A percentile compares a stretch with the other conserved stretches of the same genome.
phyloP scores from a whole-genome alignment of 352 stramenopile genomes.

The Globisporangium uncinulatum region DNA sequence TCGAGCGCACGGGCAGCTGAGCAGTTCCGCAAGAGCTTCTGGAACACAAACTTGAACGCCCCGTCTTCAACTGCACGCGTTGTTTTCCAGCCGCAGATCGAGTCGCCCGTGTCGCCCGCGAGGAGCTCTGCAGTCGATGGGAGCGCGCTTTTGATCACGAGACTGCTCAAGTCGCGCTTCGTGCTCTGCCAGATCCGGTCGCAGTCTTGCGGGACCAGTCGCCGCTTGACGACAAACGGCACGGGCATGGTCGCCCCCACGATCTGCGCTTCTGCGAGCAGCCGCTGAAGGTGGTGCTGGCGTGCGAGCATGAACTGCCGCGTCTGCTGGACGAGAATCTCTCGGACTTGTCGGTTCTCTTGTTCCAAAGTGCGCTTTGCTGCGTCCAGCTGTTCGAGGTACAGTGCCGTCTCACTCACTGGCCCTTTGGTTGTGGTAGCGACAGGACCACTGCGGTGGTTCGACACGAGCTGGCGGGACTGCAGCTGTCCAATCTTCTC shows the following conservation, averaged over 20 bases:
- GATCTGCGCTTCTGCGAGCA: constrained; percentile 5
- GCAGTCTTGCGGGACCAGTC: constrained; percentile 8
- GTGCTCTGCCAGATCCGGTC: constrained; percentile 11
- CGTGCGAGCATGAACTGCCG: constrained; percentile 11
- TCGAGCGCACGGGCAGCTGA: constrained; percentile 3
- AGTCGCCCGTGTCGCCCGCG: not conserved
- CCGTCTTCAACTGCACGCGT: constrained; percentile 13
- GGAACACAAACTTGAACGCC: constrained; percentile 15
- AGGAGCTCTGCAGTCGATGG: not conserved
- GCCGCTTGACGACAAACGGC: constrained; percentile 14
- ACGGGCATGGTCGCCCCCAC: constrained; percentile 5
- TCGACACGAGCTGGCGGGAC: not conserved
- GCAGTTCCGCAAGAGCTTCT: constrained; percentile 8
- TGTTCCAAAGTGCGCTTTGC: constrained; percentile 3
- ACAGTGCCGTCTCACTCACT: constrained; percentile 1
- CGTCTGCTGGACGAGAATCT: constrained; percentile 8
- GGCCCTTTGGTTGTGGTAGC: not conserved
- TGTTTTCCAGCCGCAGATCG: constrained; percentile 12
- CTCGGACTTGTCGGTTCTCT: constrained; percentile 11
- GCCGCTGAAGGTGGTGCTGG: constrained; percentile 2
- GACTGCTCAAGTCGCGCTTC: constrained; percentile 6
- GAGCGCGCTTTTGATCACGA: not conserved
- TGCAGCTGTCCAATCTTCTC: constrained; percentile 7
- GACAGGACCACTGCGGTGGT: not conserved
- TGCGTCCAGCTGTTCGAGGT: constrained; percentile 5